Evolutionary conservation across 495 filamentous ascomycete species (phyloP), one percentile per base, ranked within the genome.

Genomic region (Choiromyces venosus): DNA sequence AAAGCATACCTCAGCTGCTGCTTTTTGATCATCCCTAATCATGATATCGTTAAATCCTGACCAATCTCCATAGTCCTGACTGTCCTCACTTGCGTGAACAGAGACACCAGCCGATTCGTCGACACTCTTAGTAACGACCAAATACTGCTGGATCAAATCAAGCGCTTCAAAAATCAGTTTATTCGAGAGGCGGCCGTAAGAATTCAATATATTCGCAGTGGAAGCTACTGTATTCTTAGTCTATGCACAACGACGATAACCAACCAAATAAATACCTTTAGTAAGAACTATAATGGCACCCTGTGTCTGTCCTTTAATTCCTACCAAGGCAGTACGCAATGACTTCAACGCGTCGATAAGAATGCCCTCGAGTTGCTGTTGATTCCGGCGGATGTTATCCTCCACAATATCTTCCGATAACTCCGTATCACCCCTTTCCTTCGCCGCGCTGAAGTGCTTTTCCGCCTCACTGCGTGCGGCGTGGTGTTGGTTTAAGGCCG

Each of bases 11-110:
- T 79, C 71, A 64, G 76, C 82, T 37, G 37, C 75, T 66, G 39
- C 40, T 38, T 74, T 83, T 82, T 35, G 72, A 66, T 82, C 79
- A 64, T 83, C 85, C 33, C 85, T 84, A 38, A 86, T 78, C 56
- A 74, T 74, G 14, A 81, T 64, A 70, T 86, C 86, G 65, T 86
- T 86, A 61, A 90, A 84, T 44, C 83, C 89, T 56, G 84, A 81
- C 85, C 87, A 91, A 75, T 91, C 91, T 37, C 90, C 91, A 80
- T 89, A 92, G 64, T 92, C 91, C 80, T 92, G 91, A 73, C 90
- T 92, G 64, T 92, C 91, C 67, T 92, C 91, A 0, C 67, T 61
- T 73, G 71, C 7, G 42, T 79, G 76, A 66, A 73, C 33, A 65
- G 44, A 44, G 29, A 56, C 33, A 18, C 52, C n/a, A 16, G 68